These are phyloP conservation scores for Blastobotrys mokoenaii DNA, from an alignment of 805 yeast genomes.

Conservation along the genomic window DNA sequence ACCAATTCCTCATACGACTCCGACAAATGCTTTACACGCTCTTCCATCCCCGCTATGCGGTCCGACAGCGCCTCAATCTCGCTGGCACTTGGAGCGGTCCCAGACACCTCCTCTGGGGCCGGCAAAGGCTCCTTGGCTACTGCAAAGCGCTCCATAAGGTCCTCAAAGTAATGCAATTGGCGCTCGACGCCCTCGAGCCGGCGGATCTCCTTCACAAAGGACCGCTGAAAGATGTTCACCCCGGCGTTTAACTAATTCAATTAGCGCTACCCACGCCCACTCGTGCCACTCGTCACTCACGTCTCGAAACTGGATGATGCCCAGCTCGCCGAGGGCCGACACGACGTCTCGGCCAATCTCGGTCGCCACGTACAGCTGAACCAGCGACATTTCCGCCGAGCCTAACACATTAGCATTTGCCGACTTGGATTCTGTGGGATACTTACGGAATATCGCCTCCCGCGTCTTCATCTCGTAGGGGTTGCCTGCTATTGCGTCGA, in stretches of 20 bases:
- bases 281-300: conserved; percentile 7
- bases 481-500: not conserved
- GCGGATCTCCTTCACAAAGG: conserved; percentile 81
- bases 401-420: conserved; percentile 30
- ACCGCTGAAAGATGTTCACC: conserved; percentile 75
- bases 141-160: conserved; percentile 23
- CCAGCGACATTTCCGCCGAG: conserved; percentile 95
- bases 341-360: conserved; percentile 83
- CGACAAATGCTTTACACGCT: conserved; percentile 58
- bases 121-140: conserved; percentile 25
- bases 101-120: conserved; percentile 2
- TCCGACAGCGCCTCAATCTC: conserved; percentile 64
- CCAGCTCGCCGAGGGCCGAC: conserved; percentile 73
- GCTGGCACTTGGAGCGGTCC: conserved; percentile 34
- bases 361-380: conserved; percentile 82
- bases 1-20: conserved; percentile 59
- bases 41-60: conserved; percentile 58
- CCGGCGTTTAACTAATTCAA: conserved; percentile 48
- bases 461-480: conserved; percentile 6
- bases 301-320: conserved; percentile 81
- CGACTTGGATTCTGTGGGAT: not conserved
- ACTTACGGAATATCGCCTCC: conserved; percentile 22
- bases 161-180: conserved; percentile 42
- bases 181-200: conserved; percentile 75
- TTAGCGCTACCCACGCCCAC: too few species aligned